A percentile compares a stretch with the other conserved stretches of the same genome.
phyloP scores from a whole-genome alignment of 257 asterid species.

The Primulina eburnea region DNA sequence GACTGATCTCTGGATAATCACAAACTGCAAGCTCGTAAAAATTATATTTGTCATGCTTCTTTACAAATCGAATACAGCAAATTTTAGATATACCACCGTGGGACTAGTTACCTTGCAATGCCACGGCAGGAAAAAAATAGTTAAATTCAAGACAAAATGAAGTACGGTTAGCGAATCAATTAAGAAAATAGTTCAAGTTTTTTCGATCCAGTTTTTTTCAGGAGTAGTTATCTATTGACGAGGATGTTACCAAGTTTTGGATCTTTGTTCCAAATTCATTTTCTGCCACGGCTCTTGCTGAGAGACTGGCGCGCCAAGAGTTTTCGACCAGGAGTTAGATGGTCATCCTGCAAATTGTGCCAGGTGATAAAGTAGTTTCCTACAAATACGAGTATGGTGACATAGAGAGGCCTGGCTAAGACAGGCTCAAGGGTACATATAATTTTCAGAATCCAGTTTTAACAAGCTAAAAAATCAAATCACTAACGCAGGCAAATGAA shows the following conservation, averaged over 20 bases:
- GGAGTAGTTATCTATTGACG: too few species aligned
- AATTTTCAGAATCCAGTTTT: too few species aligned
- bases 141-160: not conserved
- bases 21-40: not conserved
- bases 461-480: not conserved
- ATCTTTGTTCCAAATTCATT: slow-evolving; percentile 33
- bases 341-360: slow-evolving; percentile 71
- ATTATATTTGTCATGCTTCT: not conserved
- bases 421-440: not conserved
- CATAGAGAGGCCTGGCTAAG: not conserved
- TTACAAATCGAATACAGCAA: not conserved
- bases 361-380: slow-evolving; percentile 17
- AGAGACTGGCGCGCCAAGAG: slow-evolving; percentile 75
- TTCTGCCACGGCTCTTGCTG: slow-evolving; percentile 69
- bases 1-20: not conserved
- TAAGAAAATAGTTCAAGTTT: not conserved
- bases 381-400: not conserved
- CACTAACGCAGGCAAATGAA: not conserved
- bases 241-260: slow-evolving; percentile 32
- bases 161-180: not conserved
- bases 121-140: not conserved
- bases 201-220: not conserved
- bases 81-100: not conserved
- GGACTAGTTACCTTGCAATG: not conserved
- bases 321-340: slow-evolving; percentile 57